Conservation (phyloP, 768 basidiomycete genomes). For the Suillus occidentalis region DNA sequence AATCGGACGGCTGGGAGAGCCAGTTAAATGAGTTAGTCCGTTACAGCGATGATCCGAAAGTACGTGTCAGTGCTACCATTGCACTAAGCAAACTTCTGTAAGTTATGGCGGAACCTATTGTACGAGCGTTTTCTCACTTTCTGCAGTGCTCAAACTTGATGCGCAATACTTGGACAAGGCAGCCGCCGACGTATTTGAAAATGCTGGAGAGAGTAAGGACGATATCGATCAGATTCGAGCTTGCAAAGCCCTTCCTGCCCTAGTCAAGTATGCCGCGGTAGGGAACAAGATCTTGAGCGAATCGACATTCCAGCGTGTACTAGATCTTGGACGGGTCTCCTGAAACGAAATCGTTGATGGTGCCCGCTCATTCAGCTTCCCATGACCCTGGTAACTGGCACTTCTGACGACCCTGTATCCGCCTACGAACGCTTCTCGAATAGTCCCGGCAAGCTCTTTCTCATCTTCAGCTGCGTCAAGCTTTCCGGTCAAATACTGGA, state of each 20-base stretch:
- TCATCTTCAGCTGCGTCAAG: too few species aligned
- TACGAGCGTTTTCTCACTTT: not conserved
- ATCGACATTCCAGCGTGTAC: slow-evolving; percentile 6
- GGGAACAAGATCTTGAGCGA: slow-evolving; percentile 3
- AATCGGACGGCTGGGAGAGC: not conserved
- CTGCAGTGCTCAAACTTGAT: not conserved
- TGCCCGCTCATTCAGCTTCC: too few species aligned
- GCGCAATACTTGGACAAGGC: not conserved
- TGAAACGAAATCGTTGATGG: slow-evolving; percentile 3
- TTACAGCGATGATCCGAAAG: not conserved
- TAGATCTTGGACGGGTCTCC: not conserved
- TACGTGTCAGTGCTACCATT: slow-evolving; percentile 7
- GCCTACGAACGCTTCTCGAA: too few species aligned
- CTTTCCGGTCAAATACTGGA: too few species aligned
- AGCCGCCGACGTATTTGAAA: not conserved
- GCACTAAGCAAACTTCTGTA: slow-evolving; percentile 5
- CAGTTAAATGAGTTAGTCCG: not conserved
- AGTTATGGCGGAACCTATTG: not conserved
- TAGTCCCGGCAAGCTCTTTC: too few species aligned
- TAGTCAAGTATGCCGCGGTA: not conserved
- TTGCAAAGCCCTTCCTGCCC: slow-evolving; percentile 9
- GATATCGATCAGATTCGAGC: slow-evolving; percentile 5
- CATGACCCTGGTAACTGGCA: too few species aligned
- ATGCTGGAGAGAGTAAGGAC: slow-evolving; percentile 7
- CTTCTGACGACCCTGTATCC: too few species aligned